phyloP scores from a whole-genome alignment of 1,284 basidiomycete species.

The Trametes sp. region DNA sequence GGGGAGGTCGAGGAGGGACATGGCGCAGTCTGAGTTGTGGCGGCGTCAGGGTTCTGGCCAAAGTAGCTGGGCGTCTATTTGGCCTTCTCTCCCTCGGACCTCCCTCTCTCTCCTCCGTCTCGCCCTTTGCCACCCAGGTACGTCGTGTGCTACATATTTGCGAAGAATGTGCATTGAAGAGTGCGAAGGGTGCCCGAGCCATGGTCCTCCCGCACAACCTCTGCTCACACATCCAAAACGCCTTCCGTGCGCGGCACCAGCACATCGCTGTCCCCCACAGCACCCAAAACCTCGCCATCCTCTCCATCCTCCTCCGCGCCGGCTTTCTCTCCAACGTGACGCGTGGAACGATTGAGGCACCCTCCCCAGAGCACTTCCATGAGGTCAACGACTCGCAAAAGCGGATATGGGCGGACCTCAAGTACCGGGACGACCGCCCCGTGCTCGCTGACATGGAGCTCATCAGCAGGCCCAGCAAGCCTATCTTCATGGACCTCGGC shows the following conservation, averaged over 20 bases:
- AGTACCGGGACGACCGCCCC: constrained; percentile 87
- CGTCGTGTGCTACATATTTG: background rate
- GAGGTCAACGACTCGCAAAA: constrained; percentile 62
- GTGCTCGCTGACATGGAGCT: constrained; percentile 79
- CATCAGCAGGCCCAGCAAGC: constrained; percentile 78
- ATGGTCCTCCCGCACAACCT: constrained; percentile 83
- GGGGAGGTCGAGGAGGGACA: constrained; percentile 42
- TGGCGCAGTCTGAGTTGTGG: background rate
- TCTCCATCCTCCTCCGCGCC: constrained; percentile 85
- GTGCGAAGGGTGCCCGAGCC: background rate
- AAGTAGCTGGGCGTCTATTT: constrained; percentile 6
- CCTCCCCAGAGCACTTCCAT: constrained; percentile 69
- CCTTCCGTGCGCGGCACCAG: constrained; percentile 83
- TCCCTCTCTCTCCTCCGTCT: background rate
- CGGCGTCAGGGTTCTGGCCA: constrained; percentile 1
- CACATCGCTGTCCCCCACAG: constrained; percentile 79
- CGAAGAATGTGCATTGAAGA: background rate
- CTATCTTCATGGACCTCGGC: constrained; percentile 73
- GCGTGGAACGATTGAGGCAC: constrained; percentile 75
- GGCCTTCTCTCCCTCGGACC: constrained; percentile 3
- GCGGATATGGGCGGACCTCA: constrained; percentile 90
- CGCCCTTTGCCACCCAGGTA: constrained; percentile 3
- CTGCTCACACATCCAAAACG: constrained; percentile 87
- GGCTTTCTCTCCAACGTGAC: constrained; percentile 86
- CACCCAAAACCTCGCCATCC: constrained; percentile 83